Percentiles rank a stretch among this genome's conserved stretches.
Conservation (phyloP, 352 stramenopile genomes). For the Phytopythium chamaehyphon region DNA sequence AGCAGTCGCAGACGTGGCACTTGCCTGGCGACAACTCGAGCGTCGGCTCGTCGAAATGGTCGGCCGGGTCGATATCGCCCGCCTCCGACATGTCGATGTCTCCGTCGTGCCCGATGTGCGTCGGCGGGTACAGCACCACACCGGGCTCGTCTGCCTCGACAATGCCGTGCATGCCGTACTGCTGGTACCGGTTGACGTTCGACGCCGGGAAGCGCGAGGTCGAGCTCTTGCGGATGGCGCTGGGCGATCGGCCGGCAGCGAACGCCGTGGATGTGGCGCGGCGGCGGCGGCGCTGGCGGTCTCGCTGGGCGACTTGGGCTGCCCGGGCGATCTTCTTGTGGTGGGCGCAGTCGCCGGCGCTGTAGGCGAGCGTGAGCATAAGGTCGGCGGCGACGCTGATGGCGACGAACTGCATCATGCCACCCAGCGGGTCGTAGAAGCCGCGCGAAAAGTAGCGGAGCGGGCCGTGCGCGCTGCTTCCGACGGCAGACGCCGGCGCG, state of each 20-base stretch:
- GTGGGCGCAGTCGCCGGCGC: slow-evolving; percentile 41
- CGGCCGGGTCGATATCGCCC: slow-evolving; percentile 3
- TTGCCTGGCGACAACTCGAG: slow-evolving; percentile 13
- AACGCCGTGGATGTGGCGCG: slow-evolving; percentile 15
- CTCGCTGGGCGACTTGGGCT: slow-evolving; percentile 26
- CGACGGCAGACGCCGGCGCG: neutral
- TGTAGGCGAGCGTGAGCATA: slow-evolving; percentile 31
- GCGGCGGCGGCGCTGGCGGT: slow-evolving; percentile 12
- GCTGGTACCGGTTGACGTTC: neutral
- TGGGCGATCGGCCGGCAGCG: neutral
- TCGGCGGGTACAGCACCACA: slow-evolving; percentile 2
- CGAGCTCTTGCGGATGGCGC: slow-evolving; percentile 8
- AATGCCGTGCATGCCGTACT: slow-evolving; percentile 26
- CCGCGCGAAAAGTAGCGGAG: slow-evolving; percentile 49
- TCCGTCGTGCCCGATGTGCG: slow-evolving; percentile 4
- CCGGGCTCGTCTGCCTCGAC: slow-evolving; percentile 18
- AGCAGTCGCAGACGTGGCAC: slow-evolving; percentile 36
- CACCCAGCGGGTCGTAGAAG: slow-evolving; percentile 51
- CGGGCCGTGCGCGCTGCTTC: slow-evolving; percentile 14
- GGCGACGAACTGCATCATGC: slow-evolving; percentile 45
- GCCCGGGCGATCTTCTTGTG: slow-evolving; percentile 59
- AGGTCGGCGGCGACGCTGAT: slow-evolving; percentile 36
- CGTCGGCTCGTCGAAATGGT: slow-evolving; percentile 1
- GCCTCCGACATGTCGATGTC: slow-evolving; percentile 6
- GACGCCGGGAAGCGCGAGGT: neutral